phyloP scores from a whole-genome alignment of 2,329 filamentous ascomycete genomes.

The Falciphora oryzae region DNA sequence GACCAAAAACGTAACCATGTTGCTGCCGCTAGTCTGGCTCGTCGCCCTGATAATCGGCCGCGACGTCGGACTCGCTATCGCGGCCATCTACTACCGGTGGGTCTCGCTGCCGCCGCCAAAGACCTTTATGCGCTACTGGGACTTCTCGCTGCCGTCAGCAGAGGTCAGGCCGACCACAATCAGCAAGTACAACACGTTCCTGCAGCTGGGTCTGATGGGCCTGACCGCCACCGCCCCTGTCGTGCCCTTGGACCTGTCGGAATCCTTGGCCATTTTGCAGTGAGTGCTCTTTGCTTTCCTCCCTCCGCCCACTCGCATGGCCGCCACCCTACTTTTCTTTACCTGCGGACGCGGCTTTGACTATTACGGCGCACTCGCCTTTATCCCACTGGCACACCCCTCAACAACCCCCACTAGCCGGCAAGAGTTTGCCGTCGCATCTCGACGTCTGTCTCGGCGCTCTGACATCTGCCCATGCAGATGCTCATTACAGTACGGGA shows the following conservation, averaged over 20 bases:
- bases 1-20: background rate
- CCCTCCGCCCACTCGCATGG: background rate
- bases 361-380: background rate
- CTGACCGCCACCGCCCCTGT: slow-evolving; percentile 77
- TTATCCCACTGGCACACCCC: background rate
- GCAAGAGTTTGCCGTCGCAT: background rate
- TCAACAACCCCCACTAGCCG: background rate
- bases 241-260: slow-evolving; percentile 50
- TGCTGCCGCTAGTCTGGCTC: slow-evolving; percentile 60
- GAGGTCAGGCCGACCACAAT: slow-evolving; percentile 80
- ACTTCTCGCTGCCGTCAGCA: slow-evolving; percentile 85
- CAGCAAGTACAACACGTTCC: slow-evolving; percentile 88
- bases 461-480: background rate
- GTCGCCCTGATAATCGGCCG: slow-evolving; percentile 86
- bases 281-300: slow-evolving; percentile 34
- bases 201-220: slow-evolving; percentile 84
- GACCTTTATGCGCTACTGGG: slow-evolving; percentile 90
- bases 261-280: slow-evolving; percentile 57
- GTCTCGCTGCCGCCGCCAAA: slow-evolving; percentile 91
- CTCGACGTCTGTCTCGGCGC: no score
- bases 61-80: slow-evolving; percentile 74
- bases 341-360: background rate
- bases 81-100: slow-evolving; percentile 93
- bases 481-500: background rate
- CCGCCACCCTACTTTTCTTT: background rate